phyloP scores from a whole-genome alignment of 345 rosid species.

The Eucalyptus microcorys region DNA sequence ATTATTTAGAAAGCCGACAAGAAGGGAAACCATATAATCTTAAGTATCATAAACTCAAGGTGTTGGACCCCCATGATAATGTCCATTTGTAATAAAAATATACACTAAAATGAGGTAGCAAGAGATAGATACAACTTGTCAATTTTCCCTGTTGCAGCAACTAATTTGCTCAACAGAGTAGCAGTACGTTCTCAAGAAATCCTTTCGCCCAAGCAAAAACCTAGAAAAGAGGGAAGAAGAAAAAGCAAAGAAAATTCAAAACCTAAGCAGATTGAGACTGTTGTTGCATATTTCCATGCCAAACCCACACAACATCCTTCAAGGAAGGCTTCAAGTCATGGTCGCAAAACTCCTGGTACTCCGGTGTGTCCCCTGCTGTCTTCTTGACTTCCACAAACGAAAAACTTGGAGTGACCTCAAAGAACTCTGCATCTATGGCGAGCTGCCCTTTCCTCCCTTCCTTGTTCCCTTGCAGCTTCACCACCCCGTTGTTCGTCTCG shows the following conservation, averaged over 20 bases:
- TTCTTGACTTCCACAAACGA: conserved; percentile 64
- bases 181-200: neutral
- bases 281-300: conserved; percentile 38
- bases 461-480: conserved; percentile 45
- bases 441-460: conserved; percentile 86
- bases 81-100: neutral
- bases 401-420: conserved; percentile 64
- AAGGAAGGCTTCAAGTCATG: conserved; percentile 62
- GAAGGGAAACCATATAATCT: neutral
- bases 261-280: neutral
- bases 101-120: too few relatives aligned
- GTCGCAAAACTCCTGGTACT: conserved; percentile 54
- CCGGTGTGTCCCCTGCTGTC: conserved; percentile 61
- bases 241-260: neutral
- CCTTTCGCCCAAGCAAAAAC: neutral
- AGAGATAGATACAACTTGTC: neutral
- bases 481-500: conserved; percentile 33
- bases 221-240: neutral
- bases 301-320: conserved; percentile 77
- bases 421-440: conserved; percentile 61
- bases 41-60: too few relatives aligned
- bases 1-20: neutral
- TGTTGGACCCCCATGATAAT: too few relatives aligned
- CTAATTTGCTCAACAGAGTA: neutral
- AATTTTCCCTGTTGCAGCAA: neutral